phyloP scores from a whole-genome alignment of 306 rosid species.

The Biancaea sappan region DNA sequence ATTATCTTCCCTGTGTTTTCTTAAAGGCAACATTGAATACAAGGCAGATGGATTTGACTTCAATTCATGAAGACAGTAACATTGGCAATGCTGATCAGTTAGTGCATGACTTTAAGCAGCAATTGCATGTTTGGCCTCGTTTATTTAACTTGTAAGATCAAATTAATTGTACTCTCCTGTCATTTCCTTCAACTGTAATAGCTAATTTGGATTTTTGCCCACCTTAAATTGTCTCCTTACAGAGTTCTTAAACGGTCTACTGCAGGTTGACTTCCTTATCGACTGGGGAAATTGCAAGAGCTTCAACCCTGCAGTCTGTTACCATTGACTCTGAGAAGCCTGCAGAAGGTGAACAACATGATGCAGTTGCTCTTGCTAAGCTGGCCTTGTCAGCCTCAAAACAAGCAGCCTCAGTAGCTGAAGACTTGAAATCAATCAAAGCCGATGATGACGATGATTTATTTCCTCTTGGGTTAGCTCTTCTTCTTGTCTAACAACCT shows the following conservation, averaged over 20 bases:
- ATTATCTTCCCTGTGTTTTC: conserved; percentile 32
- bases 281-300: conserved; percentile 29
- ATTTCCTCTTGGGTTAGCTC: conserved; percentile 58
- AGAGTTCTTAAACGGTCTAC: conserved; percentile 14
- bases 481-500: conserved; percentile 24
- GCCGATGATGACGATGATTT: conserved; percentile 45
- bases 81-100: conserved; percentile 42
- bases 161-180: conserved; percentile 25
- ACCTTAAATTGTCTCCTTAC: conserved; percentile 25
- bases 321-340: conserved; percentile 32
- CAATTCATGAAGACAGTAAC: conserved; percentile 45
- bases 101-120: conserved; percentile 53
- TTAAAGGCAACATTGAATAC: conserved; percentile 58
- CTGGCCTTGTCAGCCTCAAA: conserved; percentile 74
- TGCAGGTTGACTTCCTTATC: conserved; percentile 65
- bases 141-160: conserved; percentile 66
- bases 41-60: conserved; percentile 49
- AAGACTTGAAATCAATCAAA: conserved; percentile 42
- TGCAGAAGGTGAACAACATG: conserved; percentile 39
- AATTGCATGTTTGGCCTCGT: conserved; percentile 60
- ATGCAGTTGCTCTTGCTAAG: conserved; percentile 67
- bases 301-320: conserved; percentile 37
- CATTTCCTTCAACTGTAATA: conserved; percentile 16
- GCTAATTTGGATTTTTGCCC: conserved; percentile 20
- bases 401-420: conserved; percentile 63